Evolutionary conservation across 345 rosid species (phyloP).

Genomic region (Aethionema arabicum): DNA sequence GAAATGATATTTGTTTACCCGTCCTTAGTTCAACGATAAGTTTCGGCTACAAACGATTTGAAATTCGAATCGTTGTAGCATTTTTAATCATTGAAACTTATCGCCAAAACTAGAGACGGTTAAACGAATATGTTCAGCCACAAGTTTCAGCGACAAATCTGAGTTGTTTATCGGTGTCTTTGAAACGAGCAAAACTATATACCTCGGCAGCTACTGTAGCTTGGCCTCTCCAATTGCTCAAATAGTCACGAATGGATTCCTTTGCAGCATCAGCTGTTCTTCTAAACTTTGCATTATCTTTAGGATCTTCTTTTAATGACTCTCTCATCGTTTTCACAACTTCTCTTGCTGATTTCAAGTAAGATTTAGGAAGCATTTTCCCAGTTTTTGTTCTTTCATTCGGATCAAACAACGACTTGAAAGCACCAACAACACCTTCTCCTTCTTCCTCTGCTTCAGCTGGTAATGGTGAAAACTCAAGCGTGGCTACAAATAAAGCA

Average conservation of each 20-base stretch:
- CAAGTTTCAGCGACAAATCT: too few species aligned
- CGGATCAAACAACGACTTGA: slow-evolving; percentile 74
- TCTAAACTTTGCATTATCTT: slow-evolving; percentile 65
- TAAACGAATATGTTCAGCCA: too few species aligned
- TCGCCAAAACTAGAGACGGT: too few species aligned
- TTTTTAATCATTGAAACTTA: too few species aligned
- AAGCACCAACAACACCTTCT: slow-evolving; percentile 57
- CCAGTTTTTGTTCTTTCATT: slow-evolving; percentile 74
- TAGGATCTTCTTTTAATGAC: slow-evolving; percentile 74
- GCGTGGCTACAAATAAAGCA: slow-evolving; percentile 19
- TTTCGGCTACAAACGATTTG: too few species aligned
- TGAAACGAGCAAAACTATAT: background rate
- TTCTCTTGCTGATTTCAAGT: slow-evolving; percentile 84
- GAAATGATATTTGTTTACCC: too few species aligned
- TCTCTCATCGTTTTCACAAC: slow-evolving; percentile 77
- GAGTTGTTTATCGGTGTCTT: too few species aligned
- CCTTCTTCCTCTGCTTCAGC: slow-evolving; percentile 40
- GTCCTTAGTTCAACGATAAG: too few species aligned
- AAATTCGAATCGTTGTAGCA: too few species aligned
- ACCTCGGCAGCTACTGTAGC: slow-evolving; percentile 55
- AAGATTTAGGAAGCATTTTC: slow-evolving; percentile 79
- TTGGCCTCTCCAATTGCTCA: slow-evolving; percentile 82
- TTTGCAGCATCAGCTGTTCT: slow-evolving; percentile 90
- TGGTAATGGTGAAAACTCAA: slow-evolving; percentile 18
- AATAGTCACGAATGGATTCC: slow-evolving; percentile 77